These are phyloP conservation scores for Nicotiana knightiana DNA, from an alignment of 257 asterid species.

Conservation along the genomic window DNA sequence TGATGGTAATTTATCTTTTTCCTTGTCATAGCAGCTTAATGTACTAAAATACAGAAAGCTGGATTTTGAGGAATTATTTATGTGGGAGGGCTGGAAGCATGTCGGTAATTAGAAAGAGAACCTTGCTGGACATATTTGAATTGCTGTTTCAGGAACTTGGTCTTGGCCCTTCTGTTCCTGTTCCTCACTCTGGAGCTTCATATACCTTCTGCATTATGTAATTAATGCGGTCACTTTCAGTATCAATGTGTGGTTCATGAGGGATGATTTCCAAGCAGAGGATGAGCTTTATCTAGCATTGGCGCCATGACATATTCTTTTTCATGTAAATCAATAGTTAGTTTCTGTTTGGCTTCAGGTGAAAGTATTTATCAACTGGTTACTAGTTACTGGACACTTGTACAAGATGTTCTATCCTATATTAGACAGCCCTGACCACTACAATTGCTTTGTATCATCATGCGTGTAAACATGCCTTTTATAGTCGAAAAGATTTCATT, in stretches of 20 bases:
- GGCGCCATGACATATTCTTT: neutral
- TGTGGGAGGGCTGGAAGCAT: no score
- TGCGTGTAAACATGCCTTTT: neutral
- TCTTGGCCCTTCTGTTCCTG: neutral
- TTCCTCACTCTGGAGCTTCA: neutral
- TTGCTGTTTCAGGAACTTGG: no score
- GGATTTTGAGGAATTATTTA: conserved; percentile 85
- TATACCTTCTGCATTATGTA: neutral
- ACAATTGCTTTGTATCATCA: neutral
- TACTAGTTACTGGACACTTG: conserved; percentile 1
- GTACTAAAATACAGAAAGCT: conserved; percentile 88
- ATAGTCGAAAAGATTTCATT: conserved; percentile 11
- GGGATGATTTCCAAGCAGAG: neutral
- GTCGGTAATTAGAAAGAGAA: no score
- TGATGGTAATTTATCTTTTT: conserved; percentile 16
- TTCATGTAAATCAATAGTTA: neutral
- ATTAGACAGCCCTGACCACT: conserved; percentile 24
- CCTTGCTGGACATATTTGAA: no score
- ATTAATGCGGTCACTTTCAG: neutral
- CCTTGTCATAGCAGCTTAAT: conserved; percentile 44
- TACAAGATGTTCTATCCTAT: conserved; percentile 26
- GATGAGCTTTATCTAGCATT: conserved; percentile 4
- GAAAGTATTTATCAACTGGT: no score
- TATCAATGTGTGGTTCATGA: neutral
- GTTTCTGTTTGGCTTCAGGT: no score